Evolutionary conservation across 176 grass and related monocot genomes (phyloP), one percentile per base, ranked within the genome.

Genomic region (Aechmea fasciata): DNA sequence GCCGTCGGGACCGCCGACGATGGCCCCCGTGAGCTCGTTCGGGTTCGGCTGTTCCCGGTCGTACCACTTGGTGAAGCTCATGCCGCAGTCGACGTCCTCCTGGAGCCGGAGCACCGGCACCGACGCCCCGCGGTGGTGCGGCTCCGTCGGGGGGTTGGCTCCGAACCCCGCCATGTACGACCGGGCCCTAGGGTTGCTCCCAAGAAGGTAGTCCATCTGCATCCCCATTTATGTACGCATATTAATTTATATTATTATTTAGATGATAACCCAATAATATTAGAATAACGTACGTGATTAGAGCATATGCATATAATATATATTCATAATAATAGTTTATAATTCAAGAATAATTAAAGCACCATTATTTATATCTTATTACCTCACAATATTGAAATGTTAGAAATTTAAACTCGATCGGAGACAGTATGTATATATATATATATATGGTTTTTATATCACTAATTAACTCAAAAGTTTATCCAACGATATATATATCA

Each of bases 151-250:
- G 17, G 94, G 57, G 68, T 93, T 78, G 48, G 14, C 48, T 12
- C 94, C 89, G 66, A 99, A 93, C 2, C 90, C 89, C 0, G 87
- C 94, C 20, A 99, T 88, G 69, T 93, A 99, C 15, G 94, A 99
- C 49, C 87, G 67, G 6, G 75, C 69, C 18, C 24, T 68, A 14
- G 94, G 94, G 84, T 99, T 93, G 77, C 69, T 82, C 10, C 94
- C 94, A 0, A 99, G 77, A 13, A 99, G 68, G 71, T 93, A 99
- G 79, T 99, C 94, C 57, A 99, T 86, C 94, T 93, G 59, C 11
- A n/a, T n/a, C 15, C 33, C n/a, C n/a, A n/a, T n/a, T n/a, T n/a
- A 66, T 5, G 28, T 13, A 17, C 47, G 50, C 23, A 41, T 41
- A 41, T 3, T n/a, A n/a, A 6, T 41, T 0, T 2, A 26, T 26